A percentile compares a stretch with the other conserved stretches of the same genome.
These are phyloP conservation scores for Phaeosphaeriaceae sp. DNA, from an alignment of 2,329 filamentous ascomycete genomes.

Conservation along the genomic window DNA sequence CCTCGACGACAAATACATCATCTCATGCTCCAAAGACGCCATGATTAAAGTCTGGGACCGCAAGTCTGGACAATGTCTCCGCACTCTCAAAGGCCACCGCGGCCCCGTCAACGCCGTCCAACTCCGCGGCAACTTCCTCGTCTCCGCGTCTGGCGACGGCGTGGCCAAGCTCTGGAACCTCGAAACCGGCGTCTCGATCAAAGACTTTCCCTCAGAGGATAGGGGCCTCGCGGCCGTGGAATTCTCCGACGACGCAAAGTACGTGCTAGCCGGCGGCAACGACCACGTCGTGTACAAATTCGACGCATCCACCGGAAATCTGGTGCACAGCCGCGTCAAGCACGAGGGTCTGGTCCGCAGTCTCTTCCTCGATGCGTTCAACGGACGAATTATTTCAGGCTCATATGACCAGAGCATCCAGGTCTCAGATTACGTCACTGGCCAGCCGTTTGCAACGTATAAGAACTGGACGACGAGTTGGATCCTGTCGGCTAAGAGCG, in stretches of 20 bases:
- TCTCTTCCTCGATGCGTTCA: constrained; percentile 86
- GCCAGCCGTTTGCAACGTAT: constrained; percentile 79
- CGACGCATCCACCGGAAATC: constrained; percentile 88
- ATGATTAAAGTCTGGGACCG: constrained; percentile 96
- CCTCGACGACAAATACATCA: constrained; percentile 89
- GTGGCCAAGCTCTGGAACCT: constrained; percentile 96
- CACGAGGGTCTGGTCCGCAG: constrained; percentile 88
- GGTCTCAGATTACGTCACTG: constrained; percentile 86
- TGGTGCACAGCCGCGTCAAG: constrained; percentile 79
- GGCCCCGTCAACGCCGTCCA: constrained; percentile 97
- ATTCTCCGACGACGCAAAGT: constrained; percentile 93
- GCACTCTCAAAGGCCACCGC: constrained; percentile 81
- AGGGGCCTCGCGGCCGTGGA: constrained; percentile 95
- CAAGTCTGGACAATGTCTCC: constrained; percentile 74
- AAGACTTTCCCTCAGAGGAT: constrained; percentile 88
- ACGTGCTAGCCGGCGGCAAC: constrained; percentile 92
- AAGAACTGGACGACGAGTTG: constrained; percentile 96
- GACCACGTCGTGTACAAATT: constrained; percentile 96
- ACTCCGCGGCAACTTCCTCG: constrained; percentile 88
- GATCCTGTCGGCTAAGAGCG: constrained; percentile 95
- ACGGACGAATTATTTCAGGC: constrained; percentile 85
- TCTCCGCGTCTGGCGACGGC: constrained; percentile 93
- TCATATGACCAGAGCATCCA: constrained; percentile 97
- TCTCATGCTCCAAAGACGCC: constrained; percentile 96
- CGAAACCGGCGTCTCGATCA: constrained; percentile 83